Evolutionary conservation across 1,284 basidiomycete species (phyloP), one percentile per base, ranked within the genome.

Genomic region (Singerocomus inundabilis): DNA sequence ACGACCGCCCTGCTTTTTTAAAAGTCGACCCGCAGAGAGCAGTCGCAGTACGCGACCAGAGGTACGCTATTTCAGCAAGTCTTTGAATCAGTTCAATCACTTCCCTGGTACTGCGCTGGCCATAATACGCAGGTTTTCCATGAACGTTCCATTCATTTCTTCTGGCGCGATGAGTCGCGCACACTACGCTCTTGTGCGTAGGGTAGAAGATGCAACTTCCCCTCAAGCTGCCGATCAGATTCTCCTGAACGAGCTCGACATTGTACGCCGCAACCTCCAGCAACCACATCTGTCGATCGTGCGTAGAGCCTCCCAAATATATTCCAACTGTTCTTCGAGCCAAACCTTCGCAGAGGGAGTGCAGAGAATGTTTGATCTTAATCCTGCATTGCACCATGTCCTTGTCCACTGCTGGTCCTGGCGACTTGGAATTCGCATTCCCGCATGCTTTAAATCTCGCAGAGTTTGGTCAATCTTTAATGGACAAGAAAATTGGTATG

Each of bases 61-160:
- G 48, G 34, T 31, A 44, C 46, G 25, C 58, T 30, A 52, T 53
- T 61, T 38, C 37, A 49, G 50, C 37, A 31, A 21, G 21, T 21
- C 21, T 21, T 21, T 21, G 21, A n/a, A 33, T 35, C 38, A 18
- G 31, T 13, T 12, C 48, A 18, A 31, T 38, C 36, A 21, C 4
- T 29, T 29, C 29, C 31, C 3, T 34, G 21, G 47, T 43, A 33
- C 38, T 32, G 25, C 46, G 36, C 21, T 38, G 25, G 16, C 16
- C 26, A 43, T 42, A 6, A 30, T n/a, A 10, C 10, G 16, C 33
- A 28, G 41, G 21, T 21, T 21, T 21, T 21, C 36, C 28, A 88
- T 89, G 86, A 78, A 88, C 37, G 78, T 88, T 12, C 83, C 87
- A 7, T 90, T 86, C 67, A 70, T 77, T 44, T 83, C 84, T 12